Base-by-base conservation (phyloP, 345 rosid genomes). In the Salix caprea region DNA sequence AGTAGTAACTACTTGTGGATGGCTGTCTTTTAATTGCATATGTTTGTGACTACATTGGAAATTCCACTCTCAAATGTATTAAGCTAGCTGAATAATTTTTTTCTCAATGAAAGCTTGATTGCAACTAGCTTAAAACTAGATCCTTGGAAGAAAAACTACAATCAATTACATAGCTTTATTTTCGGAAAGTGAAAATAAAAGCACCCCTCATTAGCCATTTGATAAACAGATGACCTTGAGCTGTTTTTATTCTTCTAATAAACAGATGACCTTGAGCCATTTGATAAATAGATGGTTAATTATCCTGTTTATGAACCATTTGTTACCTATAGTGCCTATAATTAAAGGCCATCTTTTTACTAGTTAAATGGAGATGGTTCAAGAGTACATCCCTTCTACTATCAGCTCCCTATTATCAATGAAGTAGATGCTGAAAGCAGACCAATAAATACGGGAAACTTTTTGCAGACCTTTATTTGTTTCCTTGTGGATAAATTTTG, bases 1-100 rank as follows among this genome's bases (percentile, higher is more conserved):
- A 26, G 19, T 83, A 74, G 72, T 72, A 67, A 12, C 75, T 76
- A 32, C 34, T 73, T 80, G 40, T 60, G 71, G 28, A 44, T 74
- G 70, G 64, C 9, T 36, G 5, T 68, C 40, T 60, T 76, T 8
- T 21, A 65, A 36, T 2, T 30, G 37, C 40, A 18, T 74, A 9
- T 14, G 2, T 65, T 61, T 28, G 40, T 65, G 19, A 58, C 28
- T 64, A 11, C 24, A 19, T 67, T 66, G 64, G 52, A 72, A 74
- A 15, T 37, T 48, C 37, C 50, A 21, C 44, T 66, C 18, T 30
- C n/a, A 36, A 30, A 61, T 70, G 44, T 54, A 34, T 39, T 26
- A 42, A 66, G n/a, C 67, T 18, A 48, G 37, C 26, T 72, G 42
- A 37, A 37, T 12, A 24, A 23, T 32, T 15, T 37, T 30, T 62